Evolutionary conservation across 805 yeast genomes (phyloP).

Genomic region (Cyberlindnera mycetangii): DNA sequence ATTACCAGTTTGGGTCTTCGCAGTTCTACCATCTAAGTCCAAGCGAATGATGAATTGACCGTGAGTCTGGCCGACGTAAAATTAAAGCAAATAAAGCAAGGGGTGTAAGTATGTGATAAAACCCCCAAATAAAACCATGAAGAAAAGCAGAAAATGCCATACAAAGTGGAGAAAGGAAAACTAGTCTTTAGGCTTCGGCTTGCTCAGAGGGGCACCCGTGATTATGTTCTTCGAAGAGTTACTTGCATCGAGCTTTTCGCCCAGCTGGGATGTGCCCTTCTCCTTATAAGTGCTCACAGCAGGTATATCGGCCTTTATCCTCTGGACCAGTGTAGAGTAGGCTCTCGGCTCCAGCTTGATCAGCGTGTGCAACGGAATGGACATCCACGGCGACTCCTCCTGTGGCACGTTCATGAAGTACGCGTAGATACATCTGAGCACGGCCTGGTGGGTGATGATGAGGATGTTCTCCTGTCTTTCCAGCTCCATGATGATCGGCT

Average conservation of each 20-base stretch:
- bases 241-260: slow-evolving; percentile 31
- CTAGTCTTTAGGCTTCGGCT: background rate
- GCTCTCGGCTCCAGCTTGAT: slow-evolving; percentile 96
- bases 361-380: slow-evolving; percentile 92
- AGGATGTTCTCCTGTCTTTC: slow-evolving; percentile 95
- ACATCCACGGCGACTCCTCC: slow-evolving; percentile 98
- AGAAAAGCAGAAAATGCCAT: background rate
- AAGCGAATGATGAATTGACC: too few relatives aligned
- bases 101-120: too few relatives aligned
- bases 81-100: too few relatives aligned
- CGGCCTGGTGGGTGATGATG: slow-evolving; percentile 97
- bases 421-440: slow-evolving; percentile 92
- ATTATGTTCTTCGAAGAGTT: slow-evolving; percentile 27
- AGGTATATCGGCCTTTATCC: slow-evolving; percentile 94
- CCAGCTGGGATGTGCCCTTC: slow-evolving; percentile 68
- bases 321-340: slow-evolving; percentile 79
- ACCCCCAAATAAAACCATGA: background rate
- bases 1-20: too few relatives aligned
- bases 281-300: slow-evolving; percentile 97
- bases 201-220: slow-evolving; percentile 26
- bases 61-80: too few relatives aligned
- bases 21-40: too few relatives aligned
- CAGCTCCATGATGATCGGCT: slow-evolving; percentile 97
- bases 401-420: slow-evolving; percentile 98
- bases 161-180: background rate